Evolutionary conservation across 2,329 filamentous ascomycete species (phyloP).

Genomic region (Curvularia sp.): DNA sequence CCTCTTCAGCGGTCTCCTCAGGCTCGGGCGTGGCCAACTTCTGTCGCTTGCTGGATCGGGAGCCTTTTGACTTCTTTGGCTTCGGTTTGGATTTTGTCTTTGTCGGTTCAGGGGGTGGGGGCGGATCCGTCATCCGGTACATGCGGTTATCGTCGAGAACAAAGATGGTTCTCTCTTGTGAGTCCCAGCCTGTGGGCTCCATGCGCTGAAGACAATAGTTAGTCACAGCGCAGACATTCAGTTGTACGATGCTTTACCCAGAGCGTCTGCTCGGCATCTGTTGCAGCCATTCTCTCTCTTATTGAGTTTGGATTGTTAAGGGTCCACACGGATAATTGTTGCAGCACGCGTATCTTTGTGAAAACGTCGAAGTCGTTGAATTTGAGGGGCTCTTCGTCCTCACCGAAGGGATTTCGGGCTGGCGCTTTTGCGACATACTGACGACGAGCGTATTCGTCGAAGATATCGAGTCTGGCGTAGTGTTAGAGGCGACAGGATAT

Average conservation of each 20-base stretch:
- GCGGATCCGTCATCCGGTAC: conserved; percentile 84
- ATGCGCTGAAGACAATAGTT: conserved; percentile 60
- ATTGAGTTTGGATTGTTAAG: conserved; percentile 87
- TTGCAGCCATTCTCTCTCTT: conserved; percentile 83
- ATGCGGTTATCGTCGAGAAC: conserved; percentile 93
- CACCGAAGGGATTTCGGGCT: conserved; percentile 82
- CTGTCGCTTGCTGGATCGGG: conserved; percentile 74
- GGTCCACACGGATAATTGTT: conserved; percentile 88
- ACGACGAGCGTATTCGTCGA: conserved; percentile 90
- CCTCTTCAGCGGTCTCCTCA: conserved; percentile 53
- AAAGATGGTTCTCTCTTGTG: conserved; percentile 84
- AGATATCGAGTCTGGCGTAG: conserved; percentile 74
- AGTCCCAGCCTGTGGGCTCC: conserved; percentile 87
- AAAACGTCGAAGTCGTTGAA: conserved; percentile 85
- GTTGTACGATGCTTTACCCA: conserved; percentile 70
- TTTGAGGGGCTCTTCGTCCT: conserved; percentile 72
- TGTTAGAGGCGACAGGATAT: conserved; percentile 22
- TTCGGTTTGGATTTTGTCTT: conserved; percentile 62
- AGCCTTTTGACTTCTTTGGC: conserved; percentile 63
- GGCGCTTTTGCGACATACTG: conserved; percentile 87
- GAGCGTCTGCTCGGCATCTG: conserved; percentile 78
- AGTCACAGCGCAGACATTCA: conserved; percentile 17
- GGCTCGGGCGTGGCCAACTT: conserved; percentile 61
- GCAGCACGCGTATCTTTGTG: conserved; percentile 81
- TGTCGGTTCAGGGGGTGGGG: conserved; percentile 63